Percentiles rank a stretch among this genome's conserved stretches.
These are phyloP conservation scores for Solanum pimpinellifolium DNA, from an alignment of 257 asterid species.

Conservation along the genomic window DNA sequence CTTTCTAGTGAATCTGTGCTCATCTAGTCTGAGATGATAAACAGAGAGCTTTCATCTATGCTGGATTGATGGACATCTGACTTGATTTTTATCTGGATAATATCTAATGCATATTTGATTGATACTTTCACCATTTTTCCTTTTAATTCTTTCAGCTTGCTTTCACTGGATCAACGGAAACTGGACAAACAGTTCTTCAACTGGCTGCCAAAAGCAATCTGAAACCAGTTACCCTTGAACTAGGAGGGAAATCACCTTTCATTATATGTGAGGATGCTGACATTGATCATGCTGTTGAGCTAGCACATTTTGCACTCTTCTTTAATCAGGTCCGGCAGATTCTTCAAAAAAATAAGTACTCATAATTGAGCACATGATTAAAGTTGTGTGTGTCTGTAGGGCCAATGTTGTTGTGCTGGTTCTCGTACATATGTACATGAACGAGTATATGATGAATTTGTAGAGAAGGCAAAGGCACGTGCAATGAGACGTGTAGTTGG, in stretches of 20 bases:
- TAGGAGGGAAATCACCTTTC: slow-evolving; percentile 83
- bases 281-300: slow-evolving; percentile 49
- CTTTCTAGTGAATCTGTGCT: neutral
- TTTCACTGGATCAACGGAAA: slow-evolving; percentile 74
- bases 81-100: neutral
- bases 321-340: slow-evolving; percentile 49
- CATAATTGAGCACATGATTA: neutral
- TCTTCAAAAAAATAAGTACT: neutral
- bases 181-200: slow-evolving; percentile 47
- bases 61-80: neutral
- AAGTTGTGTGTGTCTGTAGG: slow-evolving; percentile 17
- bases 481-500: slow-evolving; percentile 60
- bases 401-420: slow-evolving; percentile 84
- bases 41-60: neutral
- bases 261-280: slow-evolving; percentile 67
- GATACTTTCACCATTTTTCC: neutral
- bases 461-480: slow-evolving; percentile 61
- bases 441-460: slow-evolving; percentile 52
- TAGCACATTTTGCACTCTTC: slow-evolving; percentile 71
- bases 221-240: slow-evolving; percentile 70
- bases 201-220: slow-evolving; percentile 69
- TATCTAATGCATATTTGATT: neutral
- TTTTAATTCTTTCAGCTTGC: slow-evolving; percentile 40
- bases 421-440: slow-evolving; percentile 82
- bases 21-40: neutral